A percentile compares a stretch with the other conserved stretches of the same genome.
Evolutionary conservation across 2,329 filamentous ascomycete species (phyloP).

Genomic region (Scytalidium lignicola): DNA sequence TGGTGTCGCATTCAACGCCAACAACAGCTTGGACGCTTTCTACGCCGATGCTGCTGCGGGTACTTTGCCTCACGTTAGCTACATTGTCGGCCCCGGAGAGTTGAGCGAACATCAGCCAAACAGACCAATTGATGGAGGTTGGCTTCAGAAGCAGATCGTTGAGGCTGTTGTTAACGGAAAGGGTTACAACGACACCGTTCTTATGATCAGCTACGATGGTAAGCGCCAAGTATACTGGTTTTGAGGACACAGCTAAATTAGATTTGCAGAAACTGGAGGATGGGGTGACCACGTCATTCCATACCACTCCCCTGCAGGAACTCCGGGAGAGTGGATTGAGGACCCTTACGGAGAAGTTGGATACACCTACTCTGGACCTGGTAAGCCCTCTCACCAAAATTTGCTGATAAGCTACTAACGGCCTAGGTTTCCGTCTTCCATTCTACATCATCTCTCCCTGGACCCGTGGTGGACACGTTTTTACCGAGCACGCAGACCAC

Average conservation of each 20-base stretch:
- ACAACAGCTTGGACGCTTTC: constrained; percentile 37
- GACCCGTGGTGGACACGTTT: constrained; percentile 48
- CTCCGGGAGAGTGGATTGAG: constrained; percentile 47
- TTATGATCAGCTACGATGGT: constrained; percentile 47
- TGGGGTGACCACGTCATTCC: constrained; percentile 51
- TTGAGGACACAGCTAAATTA: background rate
- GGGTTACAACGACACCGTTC: constrained; percentile 40
- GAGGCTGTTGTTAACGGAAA: constrained; percentile 44
- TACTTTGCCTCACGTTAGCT: constrained; percentile 44
- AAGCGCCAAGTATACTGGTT: constrained; percentile 3
- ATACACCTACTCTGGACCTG: constrained; percentile 36
- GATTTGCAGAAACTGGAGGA: constrained; percentile 42
- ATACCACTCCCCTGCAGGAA: constrained; percentile 42
- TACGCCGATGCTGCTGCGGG: constrained; percentile 43
- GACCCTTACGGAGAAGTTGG: constrained; percentile 37
- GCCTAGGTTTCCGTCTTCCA: constrained; percentile 41
- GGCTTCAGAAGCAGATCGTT: constrained; percentile 46
- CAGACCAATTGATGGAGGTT: constrained; percentile 47
- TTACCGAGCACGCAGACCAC: constrained; percentile 49
- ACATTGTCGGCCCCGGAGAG: constrained; percentile 43
- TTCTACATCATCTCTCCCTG: constrained; percentile 52
- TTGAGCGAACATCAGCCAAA: constrained; percentile 49
- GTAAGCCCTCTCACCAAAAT: background rate
- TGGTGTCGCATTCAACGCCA: background rate
- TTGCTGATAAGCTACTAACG: background rate